phyloP scores from a whole-genome alignment of 148 eudicot genomes.

The Beta vulgaris region DNA sequence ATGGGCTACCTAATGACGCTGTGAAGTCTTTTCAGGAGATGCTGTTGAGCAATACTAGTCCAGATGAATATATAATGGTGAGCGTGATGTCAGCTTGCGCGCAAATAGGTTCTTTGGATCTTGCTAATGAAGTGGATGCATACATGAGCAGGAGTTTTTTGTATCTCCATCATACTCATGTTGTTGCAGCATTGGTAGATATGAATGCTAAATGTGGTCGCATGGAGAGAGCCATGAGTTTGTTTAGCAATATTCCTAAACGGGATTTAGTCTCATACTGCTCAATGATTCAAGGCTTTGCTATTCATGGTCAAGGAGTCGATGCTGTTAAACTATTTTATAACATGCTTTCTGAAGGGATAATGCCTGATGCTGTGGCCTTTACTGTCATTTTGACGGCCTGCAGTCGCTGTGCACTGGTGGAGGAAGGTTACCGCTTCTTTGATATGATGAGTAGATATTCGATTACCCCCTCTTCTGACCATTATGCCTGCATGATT shows the following conservation, averaged over 20 bases:
- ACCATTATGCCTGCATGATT: conserved; percentile 71
- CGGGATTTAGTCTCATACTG: conserved; percentile 62
- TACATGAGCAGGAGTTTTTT: conserved; percentile 38
- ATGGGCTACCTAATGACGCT: conserved; percentile 59
- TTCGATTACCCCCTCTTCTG: conserved; percentile 46
- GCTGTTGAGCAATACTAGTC: conserved; percentile 40
- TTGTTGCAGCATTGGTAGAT: conserved; percentile 59
- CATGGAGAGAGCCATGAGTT: conserved; percentile 45
- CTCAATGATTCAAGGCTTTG: conserved; percentile 68
- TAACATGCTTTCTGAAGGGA: conserved; percentile 58
- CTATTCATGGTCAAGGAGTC: conserved; percentile 54
- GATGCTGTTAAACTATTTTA: conserved; percentile 54
- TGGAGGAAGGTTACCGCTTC: conserved; percentile 50
- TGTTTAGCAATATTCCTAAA: conserved; percentile 53
- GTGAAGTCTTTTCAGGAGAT: conserved; percentile 47
- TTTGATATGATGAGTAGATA: conserved; percentile 54
- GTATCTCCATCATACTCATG: conserved; percentile 42
- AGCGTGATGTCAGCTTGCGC: conserved; percentile 81
- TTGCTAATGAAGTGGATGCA: conserved; percentile 63
- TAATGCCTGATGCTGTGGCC: conserved; percentile 58
- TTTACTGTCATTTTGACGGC: conserved; percentile 65
- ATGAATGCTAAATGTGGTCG: conserved; percentile 84
- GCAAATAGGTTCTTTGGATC: conserved; percentile 45
- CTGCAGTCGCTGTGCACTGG: conserved; percentile 55
- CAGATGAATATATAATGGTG: conserved; percentile 55